Base-by-base conservation (phyloP, 768 basidiomycete species). In the Boletus reticuloceps region DNA sequence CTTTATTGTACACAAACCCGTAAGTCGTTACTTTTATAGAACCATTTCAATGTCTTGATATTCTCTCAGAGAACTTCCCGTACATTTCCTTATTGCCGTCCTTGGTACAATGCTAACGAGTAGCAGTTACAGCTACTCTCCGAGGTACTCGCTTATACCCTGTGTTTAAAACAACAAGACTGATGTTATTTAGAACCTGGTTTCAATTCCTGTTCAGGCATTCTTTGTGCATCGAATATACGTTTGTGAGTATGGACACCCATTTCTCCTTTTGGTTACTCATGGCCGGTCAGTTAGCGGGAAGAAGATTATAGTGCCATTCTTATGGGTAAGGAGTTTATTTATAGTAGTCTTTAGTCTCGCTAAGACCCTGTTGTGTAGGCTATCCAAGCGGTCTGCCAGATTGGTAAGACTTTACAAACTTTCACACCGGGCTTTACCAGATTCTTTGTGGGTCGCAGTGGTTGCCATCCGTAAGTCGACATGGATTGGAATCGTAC, bases 211-310 rank as follows among this genome's bases (percentile, higher is more conserved):
- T 9, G 31, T 43, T 4, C 51, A 39, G 29, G 51, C 37, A 1
- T 53, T 39, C 19, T 53, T 53, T 19, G n/a, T 46, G 27, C 22
- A 58, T 46, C 43, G 50, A 27, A 29, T 54, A 16, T 40, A 41
- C 3, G 36, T 45, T 37, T 52, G 51, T 53, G 37, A 6, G 51
- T 39, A 32, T 17, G 10, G 29, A 39, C 34, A 11, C 14, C 14
- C 34, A 36, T 36, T 6, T 14, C 13, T 36, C 34, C 29, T 9
- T 36, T 12, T 36, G 12, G 13, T 41, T 32, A 22, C 20, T 50
- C 50, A 50, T 19, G 32, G 16, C 4, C 4, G 6, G 6, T 22
- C 40, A 50, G 50, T 50, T 12, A 42, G 40, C 31, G 27, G 14
- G 40, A 42, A 34, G 27, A 41, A 50, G 3, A 42, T 34, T 8